Base-by-base conservation (phyloP, 345 rosid genomes). In the Heritiera fomes region DNA sequence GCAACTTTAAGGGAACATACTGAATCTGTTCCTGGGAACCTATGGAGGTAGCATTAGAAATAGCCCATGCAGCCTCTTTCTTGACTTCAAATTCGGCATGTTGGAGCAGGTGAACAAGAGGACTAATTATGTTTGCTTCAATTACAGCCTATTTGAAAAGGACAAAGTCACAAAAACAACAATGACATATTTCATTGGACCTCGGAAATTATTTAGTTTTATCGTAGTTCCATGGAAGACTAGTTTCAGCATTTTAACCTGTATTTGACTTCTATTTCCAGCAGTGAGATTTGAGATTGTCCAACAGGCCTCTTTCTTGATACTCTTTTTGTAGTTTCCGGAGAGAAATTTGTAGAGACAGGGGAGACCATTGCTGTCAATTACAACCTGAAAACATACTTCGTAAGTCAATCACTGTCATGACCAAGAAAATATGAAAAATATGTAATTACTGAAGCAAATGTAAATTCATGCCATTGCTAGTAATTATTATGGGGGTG, bases 301-400 rank as follows among this genome's bases (percentile, higher is more conserved):
- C 98, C 96, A 93, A 64, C 94, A 90, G 58, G 96, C 88, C 84
- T 93, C 98, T 87, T 90, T 93, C 86, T 90, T 93, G 62, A 91
- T 89, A 77, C 93, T 90, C 85, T 85, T 93, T 87, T 90, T 91
- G 82, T 87, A 84, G 53, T 84, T 84, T 15, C 82, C 75, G 4
- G 86, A 84, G 65, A 93, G 47, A 53, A 93, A 74, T 74, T 82
- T 79, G 78, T 88, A 43, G 71, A 93, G 91, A 78, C 89, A 83
- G 10, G 91, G 90, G 73, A 93, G 88, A n/a, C 89, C 85, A 79
- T 86, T 86, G 83, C 83, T 81, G 77, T 82, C 82, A 63, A 93
- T 84, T 55, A 91, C 88, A 72, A 80, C 87, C 97, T 93, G 82
- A 45, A 67, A 45, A 52, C 34, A 30, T 8, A 63, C 17, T 55